phyloP scores from a whole-genome alignment of 805 yeast species.

The Yarrowia sp. region DNA sequence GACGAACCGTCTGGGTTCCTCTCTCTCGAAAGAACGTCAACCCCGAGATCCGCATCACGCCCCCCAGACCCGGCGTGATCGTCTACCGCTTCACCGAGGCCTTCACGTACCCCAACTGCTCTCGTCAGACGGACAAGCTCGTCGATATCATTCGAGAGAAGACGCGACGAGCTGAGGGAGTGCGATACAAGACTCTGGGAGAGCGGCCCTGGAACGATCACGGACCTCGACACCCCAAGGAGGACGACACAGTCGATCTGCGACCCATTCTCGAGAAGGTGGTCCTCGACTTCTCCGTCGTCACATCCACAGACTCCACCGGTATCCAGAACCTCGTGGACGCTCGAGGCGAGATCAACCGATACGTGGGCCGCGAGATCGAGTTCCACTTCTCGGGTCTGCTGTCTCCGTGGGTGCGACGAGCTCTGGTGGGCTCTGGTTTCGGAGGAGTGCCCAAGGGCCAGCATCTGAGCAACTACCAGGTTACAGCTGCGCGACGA shows the following conservation, averaged over 20 bases:
- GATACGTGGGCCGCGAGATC: constrained; percentile 75
- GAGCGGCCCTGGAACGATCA: constrained; percentile 92
- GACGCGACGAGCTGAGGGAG: constrained; percentile 58
- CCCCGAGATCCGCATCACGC: constrained; percentile 53
- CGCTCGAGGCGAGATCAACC: constrained; percentile 65
- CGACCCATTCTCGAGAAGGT: constrained; percentile 70
- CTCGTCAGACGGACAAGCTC: constrained; percentile 67
- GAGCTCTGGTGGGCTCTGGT: constrained; percentile 71
- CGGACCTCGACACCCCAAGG: constrained; percentile 49
- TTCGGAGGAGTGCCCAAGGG: constrained; percentile 54
- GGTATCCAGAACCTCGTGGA: constrained; percentile 77
- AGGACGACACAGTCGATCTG: constrained; percentile 41
- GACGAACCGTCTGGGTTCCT: constrained; percentile 39
- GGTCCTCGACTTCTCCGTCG: constrained; percentile 79
- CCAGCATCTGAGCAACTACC: constrained; percentile 5
- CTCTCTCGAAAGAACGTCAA: constrained; percentile 49
- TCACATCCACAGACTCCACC: constrained; percentile 73
- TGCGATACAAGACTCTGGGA: constrained; percentile 44
- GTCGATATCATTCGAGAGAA: constrained; percentile 60
- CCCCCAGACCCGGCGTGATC: constrained; percentile 89
- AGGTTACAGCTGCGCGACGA: constrained; percentile 1
- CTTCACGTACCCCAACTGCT: constrained; percentile 76
- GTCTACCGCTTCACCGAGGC: constrained; percentile 82
- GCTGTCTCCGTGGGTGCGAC: constrained; percentile 79
- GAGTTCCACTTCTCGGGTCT: constrained; percentile 89